phyloP scores from a whole-genome alignment of 2,329 filamentous ascomycete species.

The Ophiostoma sp. region DNA sequence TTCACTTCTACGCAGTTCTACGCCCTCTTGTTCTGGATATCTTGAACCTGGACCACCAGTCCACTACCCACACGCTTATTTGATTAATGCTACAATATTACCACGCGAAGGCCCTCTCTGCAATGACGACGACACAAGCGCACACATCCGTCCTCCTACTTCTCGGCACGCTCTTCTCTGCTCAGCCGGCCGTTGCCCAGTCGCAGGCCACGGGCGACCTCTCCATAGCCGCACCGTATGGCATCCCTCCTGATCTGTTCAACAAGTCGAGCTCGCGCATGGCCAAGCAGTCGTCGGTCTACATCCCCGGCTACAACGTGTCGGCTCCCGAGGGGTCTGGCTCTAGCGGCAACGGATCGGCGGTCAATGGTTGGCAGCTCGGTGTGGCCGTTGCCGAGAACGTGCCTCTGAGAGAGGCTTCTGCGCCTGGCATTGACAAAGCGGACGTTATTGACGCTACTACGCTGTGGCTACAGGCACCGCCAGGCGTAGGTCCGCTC shows the following conservation, averaged over 20 bases:
- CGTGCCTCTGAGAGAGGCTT: constrained; percentile 12
- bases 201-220: constrained; percentile 15
- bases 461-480: constrained; percentile 16
- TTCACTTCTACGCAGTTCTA: no score
- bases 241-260: constrained; percentile 14
- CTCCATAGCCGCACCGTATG: constrained; percentile 11
- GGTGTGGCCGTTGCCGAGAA: constrained; percentile 19
- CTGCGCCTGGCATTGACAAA: background rate
- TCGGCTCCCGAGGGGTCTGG: constrained; percentile 18
- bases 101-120: background rate
- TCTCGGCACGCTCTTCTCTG: background rate
- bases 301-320: constrained; percentile 20
- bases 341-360: constrained; percentile 20
- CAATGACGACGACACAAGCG: background rate
- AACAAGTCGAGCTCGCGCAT: constrained; percentile 13
- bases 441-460: constrained; percentile 18
- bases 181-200: background rate
- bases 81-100: background rate
- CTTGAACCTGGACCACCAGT: background rate
- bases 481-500: constrained; percentile 4
- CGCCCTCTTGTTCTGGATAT: no score
- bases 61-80: background rate
- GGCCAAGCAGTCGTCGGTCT: constrained; percentile 16
- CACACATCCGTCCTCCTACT: background rate
- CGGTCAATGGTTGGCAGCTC: constrained; percentile 21